phyloP scores from a whole-genome alignment of 2,329 filamentous ascomycete species.

The Sarocladiaceae sp. region DNA sequence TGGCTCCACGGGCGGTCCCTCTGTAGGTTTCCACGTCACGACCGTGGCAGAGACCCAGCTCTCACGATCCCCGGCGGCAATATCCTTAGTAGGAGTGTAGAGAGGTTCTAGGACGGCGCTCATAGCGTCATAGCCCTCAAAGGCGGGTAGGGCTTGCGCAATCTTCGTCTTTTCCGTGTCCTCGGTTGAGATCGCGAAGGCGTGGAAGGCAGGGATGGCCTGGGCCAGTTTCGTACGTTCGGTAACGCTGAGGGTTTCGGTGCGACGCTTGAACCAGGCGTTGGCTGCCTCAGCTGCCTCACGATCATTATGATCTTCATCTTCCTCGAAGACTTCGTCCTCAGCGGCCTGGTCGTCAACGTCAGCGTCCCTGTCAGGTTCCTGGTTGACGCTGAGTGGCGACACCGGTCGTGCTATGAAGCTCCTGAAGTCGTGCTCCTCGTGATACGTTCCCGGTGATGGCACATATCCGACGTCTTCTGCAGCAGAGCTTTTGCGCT shows the following conservation, averaged over 20 bases:
- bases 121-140: not conserved
- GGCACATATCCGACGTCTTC: too few species aligned
- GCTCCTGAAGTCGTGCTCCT: too few species aligned
- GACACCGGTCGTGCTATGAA: too few species aligned
- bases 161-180: not conserved
- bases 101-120: constrained; percentile 1
- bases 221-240: not conserved
- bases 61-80: not conserved
- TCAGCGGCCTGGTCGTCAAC: too few species aligned
- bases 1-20: not conserved
- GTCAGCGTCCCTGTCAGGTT: too few species aligned
- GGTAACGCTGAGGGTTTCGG: not conserved
- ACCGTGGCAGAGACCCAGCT: constrained; percentile 6
- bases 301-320: not conserved
- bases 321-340: not conserved
- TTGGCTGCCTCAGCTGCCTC: not conserved
- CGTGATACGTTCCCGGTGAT: too few species aligned
- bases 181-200: too few species aligned
- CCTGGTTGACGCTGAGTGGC: too few species aligned
- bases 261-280: not conserved
- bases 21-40: not conserved
- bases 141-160: not conserved
- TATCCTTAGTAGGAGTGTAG: not conserved
- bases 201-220: not conserved
- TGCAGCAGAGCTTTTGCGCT: too few species aligned